These are phyloP conservation scores for Herpetomonas samuelpessoai DNA, from an alignment of 208 protist genomes.

Conservation along the genomic window DNA sequence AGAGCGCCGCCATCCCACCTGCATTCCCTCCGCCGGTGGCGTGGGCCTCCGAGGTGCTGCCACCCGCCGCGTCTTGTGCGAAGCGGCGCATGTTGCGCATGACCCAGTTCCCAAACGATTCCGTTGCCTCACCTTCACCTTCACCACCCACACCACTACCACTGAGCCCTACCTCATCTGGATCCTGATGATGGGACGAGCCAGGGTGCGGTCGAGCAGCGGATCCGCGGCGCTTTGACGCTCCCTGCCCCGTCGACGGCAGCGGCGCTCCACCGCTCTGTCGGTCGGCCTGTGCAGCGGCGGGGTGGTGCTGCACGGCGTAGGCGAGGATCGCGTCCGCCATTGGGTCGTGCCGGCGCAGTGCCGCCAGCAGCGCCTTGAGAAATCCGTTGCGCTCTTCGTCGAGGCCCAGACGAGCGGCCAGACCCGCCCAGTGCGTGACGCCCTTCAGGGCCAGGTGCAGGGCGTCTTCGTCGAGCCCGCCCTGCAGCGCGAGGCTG, in stretches of 20 bases:
- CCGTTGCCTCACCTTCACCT: neutral
- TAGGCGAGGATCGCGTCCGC: constrained; percentile 1
- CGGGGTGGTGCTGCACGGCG: constrained; percentile 9
- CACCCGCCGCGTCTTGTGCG: constrained; percentile 6
- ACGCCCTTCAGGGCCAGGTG: constrained; percentile 28
- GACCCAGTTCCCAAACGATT: neutral
- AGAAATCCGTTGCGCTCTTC: constrained; percentile 29
- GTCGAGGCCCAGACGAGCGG: constrained; percentile 19
- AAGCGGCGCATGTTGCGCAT: constrained; percentile 1
- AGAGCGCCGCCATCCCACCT: constrained; percentile 1
- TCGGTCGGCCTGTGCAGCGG: neutral
- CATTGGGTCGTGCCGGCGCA: constrained; percentile 9
- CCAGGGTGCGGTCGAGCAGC: neutral
- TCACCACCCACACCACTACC: constrained; percentile 4
- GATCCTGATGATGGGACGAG: too few species aligned
- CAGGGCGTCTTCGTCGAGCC: constrained; percentile 22
- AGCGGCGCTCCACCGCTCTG: neutral
- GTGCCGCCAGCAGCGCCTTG: constrained; percentile 17
- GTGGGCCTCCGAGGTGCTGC: too few species aligned
- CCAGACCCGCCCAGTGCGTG: constrained; percentile 27
- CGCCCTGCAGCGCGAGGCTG: constrained; percentile 13
- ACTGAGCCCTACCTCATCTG: too few species aligned
- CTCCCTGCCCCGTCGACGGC: neutral
- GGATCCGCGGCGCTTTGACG: neutral
- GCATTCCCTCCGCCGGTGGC: neutral